Evolutionary conservation across 805 yeast genomes (phyloP).

Genomic region (Kuraishia molischiana): DNA sequence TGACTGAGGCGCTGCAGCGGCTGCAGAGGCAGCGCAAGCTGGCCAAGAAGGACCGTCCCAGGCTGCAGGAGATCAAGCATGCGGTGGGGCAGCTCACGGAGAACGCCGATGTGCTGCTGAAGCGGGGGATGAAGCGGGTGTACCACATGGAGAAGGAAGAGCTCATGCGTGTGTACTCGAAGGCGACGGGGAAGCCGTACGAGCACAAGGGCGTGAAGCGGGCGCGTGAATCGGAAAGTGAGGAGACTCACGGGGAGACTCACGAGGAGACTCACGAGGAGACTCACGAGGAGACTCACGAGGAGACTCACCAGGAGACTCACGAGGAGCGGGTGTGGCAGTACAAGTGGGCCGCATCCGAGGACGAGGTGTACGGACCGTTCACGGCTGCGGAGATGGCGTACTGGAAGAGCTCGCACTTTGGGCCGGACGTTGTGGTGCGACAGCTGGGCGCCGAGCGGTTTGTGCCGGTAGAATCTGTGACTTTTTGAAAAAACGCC

Average conservation of each 20-base stretch:
- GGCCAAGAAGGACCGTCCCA: conserved; percentile 5
- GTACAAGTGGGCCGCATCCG: conserved; percentile 34
- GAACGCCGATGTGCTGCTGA: conserved; percentile 31
- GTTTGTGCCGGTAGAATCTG: too few relatives aligned
- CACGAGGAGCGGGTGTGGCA: conserved; percentile 24
- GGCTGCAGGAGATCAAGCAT: conserved; percentile 10
- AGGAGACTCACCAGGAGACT: conserved; percentile 13
- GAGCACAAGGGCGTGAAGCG: conserved; percentile 11
- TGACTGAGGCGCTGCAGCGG: conserved; percentile 43
- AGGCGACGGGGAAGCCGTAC: conserved; percentile 30
- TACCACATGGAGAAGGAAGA: conserved; percentile 52
- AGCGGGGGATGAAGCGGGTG: conserved; percentile 29
- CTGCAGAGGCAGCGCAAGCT: conserved; percentile 17
- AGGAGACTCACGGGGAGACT: conserved; percentile 12
- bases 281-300: conserved; percentile 10
- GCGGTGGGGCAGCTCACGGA: conserved; percentile 35
- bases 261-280: conserved; percentile 13
- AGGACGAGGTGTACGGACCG: conserved; percentile 33
- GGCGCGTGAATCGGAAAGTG: conserved; percentile 8
- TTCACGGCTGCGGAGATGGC: conserved; percentile 44
- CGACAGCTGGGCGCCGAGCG: conserved; percentile 15
- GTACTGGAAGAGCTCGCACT: conserved; percentile 41
- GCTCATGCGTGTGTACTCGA: conserved; percentile 32
- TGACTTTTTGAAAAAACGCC: too few relatives aligned
- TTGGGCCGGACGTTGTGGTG: conserved; percentile 32